phyloP scores from a whole-genome alignment of 805 yeast genomes.

The Candida hungchunana region DNA sequence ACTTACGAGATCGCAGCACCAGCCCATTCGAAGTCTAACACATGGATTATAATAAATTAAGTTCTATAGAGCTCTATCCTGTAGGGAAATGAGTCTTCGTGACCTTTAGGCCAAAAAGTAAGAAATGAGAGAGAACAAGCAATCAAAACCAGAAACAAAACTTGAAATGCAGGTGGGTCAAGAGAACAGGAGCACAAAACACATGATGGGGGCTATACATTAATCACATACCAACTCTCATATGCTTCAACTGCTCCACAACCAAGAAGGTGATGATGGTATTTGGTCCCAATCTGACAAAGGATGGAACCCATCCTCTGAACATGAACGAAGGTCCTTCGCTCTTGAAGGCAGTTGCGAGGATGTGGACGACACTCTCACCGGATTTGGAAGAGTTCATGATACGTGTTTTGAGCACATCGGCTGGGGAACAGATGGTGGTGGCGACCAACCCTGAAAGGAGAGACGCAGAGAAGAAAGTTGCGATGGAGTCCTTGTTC shows the following conservation, averaged over 20 bases:
- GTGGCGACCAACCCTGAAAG: conserved; percentile 87
- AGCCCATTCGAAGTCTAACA: too few relatives aligned
- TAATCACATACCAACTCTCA: conserved; percentile 42
- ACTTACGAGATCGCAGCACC: too few relatives aligned
- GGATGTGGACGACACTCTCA: conserved; percentile 46
- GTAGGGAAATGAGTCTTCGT: too few relatives aligned
- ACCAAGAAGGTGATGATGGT: conserved; percentile 67
- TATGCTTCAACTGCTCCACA: conserved; percentile 59
- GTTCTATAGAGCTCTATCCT: too few relatives aligned
- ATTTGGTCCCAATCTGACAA: conserved; percentile 81
- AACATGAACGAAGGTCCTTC: conserved; percentile 83
- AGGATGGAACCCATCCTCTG: conserved; percentile 89
- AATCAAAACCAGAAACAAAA: too few relatives aligned
- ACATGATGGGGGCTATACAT: background rate
- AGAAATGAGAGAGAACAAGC: too few relatives aligned
- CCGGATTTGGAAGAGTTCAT: conserved; percentile 55
- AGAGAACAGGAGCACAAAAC: background rate
- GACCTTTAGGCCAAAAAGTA: too few relatives aligned
- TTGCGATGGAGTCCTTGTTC: conserved; percentile 57
- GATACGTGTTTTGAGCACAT: conserved; percentile 82
- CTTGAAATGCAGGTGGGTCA: background rate
- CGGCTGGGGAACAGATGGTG: conserved; percentile 90
- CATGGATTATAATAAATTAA: too few relatives aligned
- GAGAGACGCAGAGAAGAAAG: conserved; percentile 76
- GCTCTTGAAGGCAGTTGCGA: conserved; percentile 49